Evolutionary conservation across 352 stramenopile species (phyloP).

Genomic region (Elongisporangium anandrum): DNA sequence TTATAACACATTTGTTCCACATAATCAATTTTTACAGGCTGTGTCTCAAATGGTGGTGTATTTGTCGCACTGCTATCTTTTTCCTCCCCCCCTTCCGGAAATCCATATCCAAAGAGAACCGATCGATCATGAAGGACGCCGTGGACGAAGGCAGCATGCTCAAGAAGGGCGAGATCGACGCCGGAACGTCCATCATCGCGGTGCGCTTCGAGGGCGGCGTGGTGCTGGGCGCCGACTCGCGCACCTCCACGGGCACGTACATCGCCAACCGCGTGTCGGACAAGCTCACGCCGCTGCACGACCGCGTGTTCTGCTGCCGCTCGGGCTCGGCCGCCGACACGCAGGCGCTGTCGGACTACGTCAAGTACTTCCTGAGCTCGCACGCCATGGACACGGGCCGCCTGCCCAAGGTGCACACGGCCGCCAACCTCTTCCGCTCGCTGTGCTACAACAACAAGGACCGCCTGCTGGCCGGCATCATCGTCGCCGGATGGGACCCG

Average conservation of each 20-base stretch:
- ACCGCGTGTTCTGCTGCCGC: conserved; percentile 97
- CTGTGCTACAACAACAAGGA: conserved; percentile 99
- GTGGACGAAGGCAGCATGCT: conserved; percentile 67
- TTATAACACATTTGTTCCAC: not conserved
- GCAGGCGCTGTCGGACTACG: conserved; percentile 88
- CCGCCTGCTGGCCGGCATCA: conserved; percentile 92
- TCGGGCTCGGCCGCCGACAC: conserved; percentile 97
- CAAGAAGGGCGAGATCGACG: conserved; percentile 91
- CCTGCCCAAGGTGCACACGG: conserved; percentile 94
- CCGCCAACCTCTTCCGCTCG: conserved; percentile 95
- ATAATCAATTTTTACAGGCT: not conserved
- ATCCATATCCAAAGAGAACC: not conserved
- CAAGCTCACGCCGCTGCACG: conserved; percentile 97
- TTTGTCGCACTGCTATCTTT: not conserved
- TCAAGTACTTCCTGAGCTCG: conserved; percentile 74
- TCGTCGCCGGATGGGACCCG: conserved; percentile 97
- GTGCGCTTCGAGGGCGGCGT: conserved; percentile 95
- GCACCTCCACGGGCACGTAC: conserved; percentile 94
- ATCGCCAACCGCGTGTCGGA: conserved; percentile 97
- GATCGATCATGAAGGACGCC: conserved; percentile 34
- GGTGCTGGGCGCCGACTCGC: conserved; percentile 94
- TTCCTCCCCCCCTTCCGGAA: not conserved
- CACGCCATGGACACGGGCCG: conserved; percentile 85
- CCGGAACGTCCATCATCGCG: conserved; percentile 98
- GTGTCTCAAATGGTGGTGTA: not conserved